A percentile compares a stretch with the other conserved stretches of the same genome.
Conservation (phyloP, 495 filamentous ascomycete species). For the Penicillium maclennaniae region DNA sequence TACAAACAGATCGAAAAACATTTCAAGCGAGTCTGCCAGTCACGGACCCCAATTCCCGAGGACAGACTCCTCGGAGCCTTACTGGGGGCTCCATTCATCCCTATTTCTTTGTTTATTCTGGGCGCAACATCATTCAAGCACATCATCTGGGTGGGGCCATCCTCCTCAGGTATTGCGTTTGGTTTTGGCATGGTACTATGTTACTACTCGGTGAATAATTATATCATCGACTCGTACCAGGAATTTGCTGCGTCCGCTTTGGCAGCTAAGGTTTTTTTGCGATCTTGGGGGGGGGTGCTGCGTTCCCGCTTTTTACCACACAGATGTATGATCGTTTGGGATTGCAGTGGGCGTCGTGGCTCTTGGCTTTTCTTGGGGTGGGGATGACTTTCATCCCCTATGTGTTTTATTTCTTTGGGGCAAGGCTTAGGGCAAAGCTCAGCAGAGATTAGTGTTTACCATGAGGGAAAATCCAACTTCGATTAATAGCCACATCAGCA, state of each 20-base stretch:
- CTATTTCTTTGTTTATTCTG: slow-evolving; percentile 51
- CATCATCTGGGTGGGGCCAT: slow-evolving; percentile 62
- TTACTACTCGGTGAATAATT: slow-evolving; percentile 68
- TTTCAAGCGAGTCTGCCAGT: slow-evolving; percentile 24
- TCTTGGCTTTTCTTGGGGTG: slow-evolving; percentile 52
- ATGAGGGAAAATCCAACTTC: too few species aligned
- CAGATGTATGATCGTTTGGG: slow-evolving; percentile 52
- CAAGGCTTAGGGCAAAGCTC: too few species aligned
- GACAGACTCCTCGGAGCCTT: slow-evolving; percentile 33
- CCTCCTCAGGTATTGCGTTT: slow-evolving; percentile 60
- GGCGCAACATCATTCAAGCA: slow-evolving; percentile 56
- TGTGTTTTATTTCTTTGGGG: slow-evolving; percentile 36
- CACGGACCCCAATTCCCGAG: slow-evolving; percentile 29
- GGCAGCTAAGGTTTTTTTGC: slow-evolving; percentile 33
- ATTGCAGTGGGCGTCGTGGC: slow-evolving; percentile 53
- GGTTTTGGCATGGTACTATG: slow-evolving; percentile 68
- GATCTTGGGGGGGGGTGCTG: slow-evolving; percentile 35
- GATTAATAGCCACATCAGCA: too few species aligned
- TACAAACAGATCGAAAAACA: slow-evolving; percentile 37
- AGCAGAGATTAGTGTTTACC: too few species aligned
- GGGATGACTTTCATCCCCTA: slow-evolving; percentile 45
- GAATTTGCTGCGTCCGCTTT: slow-evolving; percentile 33
- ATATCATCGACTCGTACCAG: slow-evolving; percentile 64
- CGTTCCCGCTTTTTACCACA: slow-evolving; percentile 46
- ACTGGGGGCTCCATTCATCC: slow-evolving; percentile 33